Evolutionary conservation across 805 yeast genomes (phyloP).

Genomic region (Saturnispora galanensis): DNA sequence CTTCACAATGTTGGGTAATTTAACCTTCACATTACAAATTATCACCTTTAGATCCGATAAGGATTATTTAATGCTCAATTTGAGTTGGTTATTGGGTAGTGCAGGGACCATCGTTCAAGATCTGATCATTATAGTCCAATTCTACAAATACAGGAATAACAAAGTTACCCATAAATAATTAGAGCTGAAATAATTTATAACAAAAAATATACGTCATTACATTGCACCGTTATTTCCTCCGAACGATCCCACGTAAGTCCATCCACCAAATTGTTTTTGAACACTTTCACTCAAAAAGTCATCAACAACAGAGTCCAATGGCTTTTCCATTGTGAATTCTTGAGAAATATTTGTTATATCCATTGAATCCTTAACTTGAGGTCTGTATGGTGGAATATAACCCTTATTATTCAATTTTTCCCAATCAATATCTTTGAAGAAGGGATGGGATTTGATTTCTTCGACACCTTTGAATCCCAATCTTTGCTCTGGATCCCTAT

Average conservation of each 20-base stretch:
- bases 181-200: background rate
- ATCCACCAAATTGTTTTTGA: conserved; percentile 97
- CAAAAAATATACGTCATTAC: background rate
- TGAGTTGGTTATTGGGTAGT: conserved; percentile 74
- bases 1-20: conserved; percentile 63
- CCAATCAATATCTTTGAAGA: conserved; percentile 90
- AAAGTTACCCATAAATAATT: background rate
- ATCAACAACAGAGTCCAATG: conserved; percentile 92
- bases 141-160: conserved; percentile 40
- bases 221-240: conserved; percentile 9
- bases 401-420: conserved; percentile 69
- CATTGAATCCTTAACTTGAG: conserved; percentile 71
- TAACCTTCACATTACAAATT: conserved; percentile 68
- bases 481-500: conserved; percentile 78
- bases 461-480: conserved; percentile 72
- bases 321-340: conserved; percentile 86
- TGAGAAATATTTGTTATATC: conserved; percentile 93
- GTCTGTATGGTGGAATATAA: conserved; percentile 92
- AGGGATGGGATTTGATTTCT: conserved; percentile 75
- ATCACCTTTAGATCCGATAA: conserved; percentile 53
- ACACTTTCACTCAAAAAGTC: conserved; percentile 86
- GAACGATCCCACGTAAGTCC: conserved; percentile 78
- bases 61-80: conserved; percentile 48
- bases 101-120: conserved; percentile 72
- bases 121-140: conserved; percentile 53